Conservation (phyloP, 1,284 basidiomycete genomes). For the Rhodotorula glutinis region DNA sequence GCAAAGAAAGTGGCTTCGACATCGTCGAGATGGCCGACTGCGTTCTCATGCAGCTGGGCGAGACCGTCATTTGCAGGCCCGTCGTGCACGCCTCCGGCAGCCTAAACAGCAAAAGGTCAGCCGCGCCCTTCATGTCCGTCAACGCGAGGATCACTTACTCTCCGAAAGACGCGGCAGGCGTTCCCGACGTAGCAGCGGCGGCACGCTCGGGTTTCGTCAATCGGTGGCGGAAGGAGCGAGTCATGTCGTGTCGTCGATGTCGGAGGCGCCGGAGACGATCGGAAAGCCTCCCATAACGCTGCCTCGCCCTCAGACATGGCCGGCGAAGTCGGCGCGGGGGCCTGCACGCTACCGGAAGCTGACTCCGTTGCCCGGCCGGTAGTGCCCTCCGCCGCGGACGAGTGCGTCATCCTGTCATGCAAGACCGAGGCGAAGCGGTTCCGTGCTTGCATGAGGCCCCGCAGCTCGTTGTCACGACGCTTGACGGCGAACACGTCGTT, state of each 20-base stretch:
- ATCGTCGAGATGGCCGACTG: constrained; percentile 73
- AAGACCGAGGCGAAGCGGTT: constrained; percentile 84
- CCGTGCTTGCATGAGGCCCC: constrained; percentile 72
- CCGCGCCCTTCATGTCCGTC: no score
- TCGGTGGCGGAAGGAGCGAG: constrained; percentile 75
- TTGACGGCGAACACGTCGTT: constrained; percentile 82
- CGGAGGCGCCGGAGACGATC: not conserved
- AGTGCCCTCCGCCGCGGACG: not conserved
- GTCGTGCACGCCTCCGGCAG: constrained; percentile 60
- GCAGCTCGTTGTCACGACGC: constrained; percentile 72
- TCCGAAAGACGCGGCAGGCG: constrained; percentile 90
- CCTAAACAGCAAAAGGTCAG: no score
- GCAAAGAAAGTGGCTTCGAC: constrained; percentile 75
- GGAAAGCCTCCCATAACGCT: constrained; percentile 18
- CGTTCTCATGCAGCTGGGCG: constrained; percentile 68
- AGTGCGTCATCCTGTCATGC: constrained; percentile 36
- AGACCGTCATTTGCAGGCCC: constrained; percentile 55
- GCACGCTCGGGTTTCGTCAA: constrained; percentile 77
- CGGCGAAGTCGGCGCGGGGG: not conserved
- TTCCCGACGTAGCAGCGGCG: constrained; percentile 77
- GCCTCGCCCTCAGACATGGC: constrained; percentile 21
- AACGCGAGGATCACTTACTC: no score
- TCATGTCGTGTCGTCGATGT: constrained; percentile 39
- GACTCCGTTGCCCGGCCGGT: not conserved
- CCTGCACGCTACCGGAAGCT: not conserved